phyloP scores from a whole-genome alignment of 495 filamentous ascomycete genomes.

The Penicillium atrosanguineum region DNA sequence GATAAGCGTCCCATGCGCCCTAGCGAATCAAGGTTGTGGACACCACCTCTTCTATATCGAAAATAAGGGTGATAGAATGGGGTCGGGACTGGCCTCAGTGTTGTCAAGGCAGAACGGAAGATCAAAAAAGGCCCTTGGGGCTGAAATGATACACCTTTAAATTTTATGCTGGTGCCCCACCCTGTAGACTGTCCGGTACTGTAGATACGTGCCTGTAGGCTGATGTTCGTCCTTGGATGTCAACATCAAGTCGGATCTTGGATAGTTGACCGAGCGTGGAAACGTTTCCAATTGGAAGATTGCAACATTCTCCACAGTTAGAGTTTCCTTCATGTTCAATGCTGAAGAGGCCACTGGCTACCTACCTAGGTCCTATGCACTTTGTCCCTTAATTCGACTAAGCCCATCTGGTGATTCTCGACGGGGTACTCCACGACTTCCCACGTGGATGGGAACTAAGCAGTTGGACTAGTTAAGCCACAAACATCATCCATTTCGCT shows the following conservation, averaged over 20 bases:
- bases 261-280: background rate
- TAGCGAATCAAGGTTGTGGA: constrained; percentile 49
- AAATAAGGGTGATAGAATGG: constrained; percentile 31
- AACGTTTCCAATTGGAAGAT: no score
- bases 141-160: constrained; percentile 34
- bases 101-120: constrained; percentile 30
- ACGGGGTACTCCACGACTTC: background rate
- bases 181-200: background rate
- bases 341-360: background rate
- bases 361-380: background rate
- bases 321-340: no score
- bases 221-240: background rate
- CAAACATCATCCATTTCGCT: background rate
- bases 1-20: constrained; percentile 44
- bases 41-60: constrained; percentile 38
- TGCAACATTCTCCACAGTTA: no score
- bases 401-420: background rate
- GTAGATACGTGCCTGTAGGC: background rate
- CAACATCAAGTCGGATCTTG: background rate
- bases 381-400: background rate
- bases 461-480: background rate
- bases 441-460: background rate
- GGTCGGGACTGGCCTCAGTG: constrained; percentile 29
- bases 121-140: constrained; percentile 26
- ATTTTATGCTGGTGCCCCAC: background rate